phyloP scores from a whole-genome alignment of 1,139 yeast genomes.

The Sugiyamaella pinicola region DNA sequence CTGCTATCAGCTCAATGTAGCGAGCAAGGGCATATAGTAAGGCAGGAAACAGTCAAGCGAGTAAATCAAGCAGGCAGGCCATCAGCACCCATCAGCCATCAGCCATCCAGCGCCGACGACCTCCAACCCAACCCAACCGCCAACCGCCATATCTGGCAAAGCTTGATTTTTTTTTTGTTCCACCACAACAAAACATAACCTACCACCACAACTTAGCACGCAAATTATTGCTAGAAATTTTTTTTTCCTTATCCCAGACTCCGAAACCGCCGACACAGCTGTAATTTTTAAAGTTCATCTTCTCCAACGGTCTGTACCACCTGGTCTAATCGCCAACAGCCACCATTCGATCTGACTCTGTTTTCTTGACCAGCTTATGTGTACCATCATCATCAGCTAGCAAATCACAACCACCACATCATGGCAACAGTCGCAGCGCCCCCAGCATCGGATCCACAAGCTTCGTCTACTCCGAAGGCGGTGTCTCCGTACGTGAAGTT shows the following conservation, averaged over 20 bases:
- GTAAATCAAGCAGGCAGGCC: too few species aligned
- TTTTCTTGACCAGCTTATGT: neutral
- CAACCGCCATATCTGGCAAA: slow-evolving; percentile 16
- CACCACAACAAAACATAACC: neutral
- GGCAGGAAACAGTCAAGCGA: too few species aligned
- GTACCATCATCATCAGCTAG: neutral
- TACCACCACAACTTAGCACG: neutral
- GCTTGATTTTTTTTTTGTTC: slow-evolving; percentile 13
- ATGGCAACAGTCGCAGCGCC: slow-evolving; percentile 20
- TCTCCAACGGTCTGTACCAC: neutral
- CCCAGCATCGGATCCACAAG: slow-evolving; percentile 9
- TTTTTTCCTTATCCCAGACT: neutral
- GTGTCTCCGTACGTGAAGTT: slow-evolving; percentile 17
- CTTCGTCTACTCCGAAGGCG: slow-evolving; percentile 8
- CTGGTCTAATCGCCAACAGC: neutral
- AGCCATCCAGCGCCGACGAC: too few species aligned
- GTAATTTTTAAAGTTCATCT: neutral
- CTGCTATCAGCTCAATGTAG: too few species aligned
- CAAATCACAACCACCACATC: neutral
- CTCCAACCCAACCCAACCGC: too few species aligned
- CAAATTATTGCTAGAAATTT: neutral
- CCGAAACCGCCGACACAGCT: slow-evolving; percentile 4
- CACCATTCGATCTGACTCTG: neutral
- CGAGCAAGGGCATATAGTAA: too few species aligned
- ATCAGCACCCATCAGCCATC: too few species aligned